Conservation (phyloP, 2,329 filamentous ascomycete genomes). For the Davidsoniella virescens region DNA sequence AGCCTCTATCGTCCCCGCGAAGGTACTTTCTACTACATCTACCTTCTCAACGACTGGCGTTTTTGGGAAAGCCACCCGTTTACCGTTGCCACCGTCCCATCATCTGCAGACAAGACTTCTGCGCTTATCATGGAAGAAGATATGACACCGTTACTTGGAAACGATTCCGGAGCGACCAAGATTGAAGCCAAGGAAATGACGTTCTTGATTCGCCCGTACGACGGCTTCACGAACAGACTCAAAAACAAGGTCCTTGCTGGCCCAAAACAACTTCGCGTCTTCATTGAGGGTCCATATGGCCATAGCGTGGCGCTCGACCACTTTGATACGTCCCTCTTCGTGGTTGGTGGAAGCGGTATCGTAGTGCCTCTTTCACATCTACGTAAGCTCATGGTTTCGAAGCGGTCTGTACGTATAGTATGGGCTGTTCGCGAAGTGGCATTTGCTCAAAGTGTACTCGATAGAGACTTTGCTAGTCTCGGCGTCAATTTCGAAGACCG, state of each 20-base stretch:
- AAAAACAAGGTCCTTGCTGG: constrained; percentile 18
- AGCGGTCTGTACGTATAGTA: constrained; percentile 21
- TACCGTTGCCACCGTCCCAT: constrained; percentile 24
- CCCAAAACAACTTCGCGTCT: constrained; percentile 19
- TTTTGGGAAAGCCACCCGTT: constrained; percentile 37
- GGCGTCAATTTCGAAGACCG: not conserved
- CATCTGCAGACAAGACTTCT: constrained; percentile 5
- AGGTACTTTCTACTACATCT: constrained; percentile 31
- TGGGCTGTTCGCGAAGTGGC: constrained; percentile 28
- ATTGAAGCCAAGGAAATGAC: constrained; percentile 19
- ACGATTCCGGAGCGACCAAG: constrained; percentile 1
- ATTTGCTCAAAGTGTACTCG: constrained; percentile 23
- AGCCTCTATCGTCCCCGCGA: constrained; percentile 22
- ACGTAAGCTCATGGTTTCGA: constrained; percentile 16
- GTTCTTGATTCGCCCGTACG: constrained; percentile 30
- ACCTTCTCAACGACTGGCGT: constrained; percentile 23
- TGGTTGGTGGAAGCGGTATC: constrained; percentile 30
- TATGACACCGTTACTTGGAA: constrained; percentile 20
- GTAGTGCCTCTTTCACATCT: constrained; percentile 27
- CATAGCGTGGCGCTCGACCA: constrained; percentile 23
- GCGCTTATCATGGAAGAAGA: constrained; percentile 18
- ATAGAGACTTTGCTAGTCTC: constrained; percentile 13
- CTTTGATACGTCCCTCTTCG: constrained; percentile 26
- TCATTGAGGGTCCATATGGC: constrained; percentile 31
- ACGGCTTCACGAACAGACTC: constrained; percentile 27